Evolutionary conservation across 164 flowering plant genomes (phyloP), one percentile per base, ranked within the genome.

Genomic region (Liquidambar formosana): DNA sequence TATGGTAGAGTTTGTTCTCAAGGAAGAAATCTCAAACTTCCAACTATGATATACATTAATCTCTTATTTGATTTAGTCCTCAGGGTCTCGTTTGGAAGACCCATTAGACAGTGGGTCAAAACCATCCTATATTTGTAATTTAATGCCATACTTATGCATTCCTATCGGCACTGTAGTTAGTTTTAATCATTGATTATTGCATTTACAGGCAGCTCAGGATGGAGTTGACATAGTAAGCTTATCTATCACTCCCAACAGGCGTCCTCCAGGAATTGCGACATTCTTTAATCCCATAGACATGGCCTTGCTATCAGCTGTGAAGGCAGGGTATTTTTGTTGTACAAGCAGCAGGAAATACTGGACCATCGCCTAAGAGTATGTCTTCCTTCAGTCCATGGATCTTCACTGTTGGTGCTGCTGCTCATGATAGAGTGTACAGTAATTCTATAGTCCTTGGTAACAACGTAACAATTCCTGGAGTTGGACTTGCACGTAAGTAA

Each of bases 341-440:
- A 68, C 99, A 95, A 83, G 99, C 99, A 67, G 98, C 99, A 25
- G 99, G 99, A 8, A 95, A 95, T 68, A 95, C 99, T 58, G 99
- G 99, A 59, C 99, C 99, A 38, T 82, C 96, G 23, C 92, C 96
- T 51, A 90, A 80, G 74, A 95, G 99, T 77, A 75, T 95, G 57
- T 85, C 93, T 71, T 95, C 99, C 64, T 95, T 93, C 81, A 95
- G 99, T 68, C 99, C 99, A 61, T 95, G 99, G 99, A 95, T 95
- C 62, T 95, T 86, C 76, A 93, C 94, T 18, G 96, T 93, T 73
- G 99, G 99, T 72, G 96, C 99, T 69, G 87, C 97, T 15, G 69
- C 93, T 62, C 99, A 95, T 78, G 97, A 93, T 70, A 81, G 99
- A 76, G 71, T 70, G 10, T 95, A 95, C 68, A 68, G 73, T 49